phyloP scores from a whole-genome alignment of 192 early-diverging fungal species.

The Oehlia diaphana region DNA sequence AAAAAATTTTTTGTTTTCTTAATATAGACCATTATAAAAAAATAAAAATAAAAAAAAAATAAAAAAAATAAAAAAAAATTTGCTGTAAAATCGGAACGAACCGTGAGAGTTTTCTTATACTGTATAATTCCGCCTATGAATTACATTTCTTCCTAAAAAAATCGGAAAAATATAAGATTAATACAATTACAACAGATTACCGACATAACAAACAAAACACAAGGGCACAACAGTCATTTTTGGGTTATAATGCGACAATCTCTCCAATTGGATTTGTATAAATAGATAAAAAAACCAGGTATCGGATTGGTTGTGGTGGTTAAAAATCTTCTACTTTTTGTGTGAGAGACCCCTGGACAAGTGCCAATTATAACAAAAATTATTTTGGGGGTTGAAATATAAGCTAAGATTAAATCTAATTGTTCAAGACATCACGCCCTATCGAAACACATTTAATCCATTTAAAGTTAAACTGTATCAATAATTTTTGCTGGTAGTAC shows the following conservation, averaged over 20 bases:
- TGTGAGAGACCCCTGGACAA: not conserved
- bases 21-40: not conserved
- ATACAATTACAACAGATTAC: not conserved
- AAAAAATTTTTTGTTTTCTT: not conserved
- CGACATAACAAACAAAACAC: constrained; percentile 24
- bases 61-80: not conserved
- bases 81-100: not conserved
- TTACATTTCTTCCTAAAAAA: constrained; percentile 1
- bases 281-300: not conserved
- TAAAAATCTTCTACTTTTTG: not conserved
- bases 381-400: not conserved
- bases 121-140: constrained; percentile 1
- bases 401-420: not conserved
- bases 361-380: not conserved
- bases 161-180: constrained; percentile 18
- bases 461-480: constrained; percentile 5
- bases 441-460: constrained; percentile 15
- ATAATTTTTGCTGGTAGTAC: not conserved
- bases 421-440: constrained; percentile 8
- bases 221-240: constrained; percentile 19
- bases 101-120: not conserved
- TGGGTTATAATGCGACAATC: constrained; percentile 15
- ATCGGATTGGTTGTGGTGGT: constrained; percentile 4
- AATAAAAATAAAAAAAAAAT: not conserved
- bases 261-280: constrained; percentile 14